Evolutionary conservation across 768 basidiomycete species (phyloP).

Genomic region (Kwoniella dejecticola): DNA sequence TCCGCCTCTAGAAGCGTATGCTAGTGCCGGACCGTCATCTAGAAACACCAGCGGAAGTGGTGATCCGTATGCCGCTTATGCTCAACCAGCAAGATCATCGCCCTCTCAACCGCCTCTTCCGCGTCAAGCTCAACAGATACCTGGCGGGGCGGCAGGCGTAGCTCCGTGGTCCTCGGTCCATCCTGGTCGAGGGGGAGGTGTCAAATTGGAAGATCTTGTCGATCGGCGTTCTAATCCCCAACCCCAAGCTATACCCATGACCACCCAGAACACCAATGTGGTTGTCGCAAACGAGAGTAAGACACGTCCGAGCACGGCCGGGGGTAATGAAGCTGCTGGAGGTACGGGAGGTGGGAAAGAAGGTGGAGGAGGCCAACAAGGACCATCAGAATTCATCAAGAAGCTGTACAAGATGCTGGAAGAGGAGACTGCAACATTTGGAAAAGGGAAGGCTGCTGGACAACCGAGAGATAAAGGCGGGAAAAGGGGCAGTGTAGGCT

Average conservation of each 20-base stretch:
- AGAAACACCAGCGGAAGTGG: background rate
- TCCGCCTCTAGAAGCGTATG: slow-evolving; percentile 2
- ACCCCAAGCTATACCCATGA: background rate
- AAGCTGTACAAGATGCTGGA: slow-evolving; percentile 53
- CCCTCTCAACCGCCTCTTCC: slow-evolving; percentile 8
- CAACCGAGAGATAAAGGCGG: slow-evolving; percentile 32
- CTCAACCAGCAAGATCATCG: slow-evolving; percentile 22
- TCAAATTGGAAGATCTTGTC: slow-evolving; percentile 34
- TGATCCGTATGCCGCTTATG: slow-evolving; percentile 21
- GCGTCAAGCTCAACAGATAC: background rate
- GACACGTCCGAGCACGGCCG: background rate
- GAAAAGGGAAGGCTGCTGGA: slow-evolving; percentile 30
- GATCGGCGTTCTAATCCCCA: slow-evolving; percentile 7
- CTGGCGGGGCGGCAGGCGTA: background rate
- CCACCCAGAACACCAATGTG: background rate
- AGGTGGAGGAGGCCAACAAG: slow-evolving; percentile 18
- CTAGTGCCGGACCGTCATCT: slow-evolving; percentile 17
- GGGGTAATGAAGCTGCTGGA: background rate
- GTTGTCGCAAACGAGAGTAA: background rate
- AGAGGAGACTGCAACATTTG: slow-evolving; percentile 39
- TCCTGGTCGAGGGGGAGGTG: slow-evolving; percentile 15
- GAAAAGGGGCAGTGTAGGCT: slow-evolving; percentile 42
- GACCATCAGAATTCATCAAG: slow-evolving; percentile 52
- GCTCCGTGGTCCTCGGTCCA: slow-evolving; percentile 29
- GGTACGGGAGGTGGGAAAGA: background rate